phyloP scores from a whole-genome alignment of 1,284 basidiomycete species.

The Rhodotorula sp. region DNA sequence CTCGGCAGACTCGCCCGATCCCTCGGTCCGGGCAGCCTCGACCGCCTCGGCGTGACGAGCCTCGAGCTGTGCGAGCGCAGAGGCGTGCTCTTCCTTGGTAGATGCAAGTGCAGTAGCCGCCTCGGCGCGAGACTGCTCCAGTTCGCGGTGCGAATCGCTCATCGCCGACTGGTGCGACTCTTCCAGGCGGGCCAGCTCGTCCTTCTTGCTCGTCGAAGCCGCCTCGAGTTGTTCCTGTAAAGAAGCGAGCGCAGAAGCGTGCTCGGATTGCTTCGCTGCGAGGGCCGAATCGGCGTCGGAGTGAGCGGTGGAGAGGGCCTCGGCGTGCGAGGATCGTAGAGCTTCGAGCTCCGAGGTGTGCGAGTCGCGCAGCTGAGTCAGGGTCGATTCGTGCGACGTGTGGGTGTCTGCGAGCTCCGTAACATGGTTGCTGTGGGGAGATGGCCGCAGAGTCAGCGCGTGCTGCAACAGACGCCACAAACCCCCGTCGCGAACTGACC shows the following conservation, averaged over 20 bases:
- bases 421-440: neutral
- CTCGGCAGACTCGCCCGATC: constrained; percentile 9
- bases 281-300: neutral
- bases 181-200: neutral
- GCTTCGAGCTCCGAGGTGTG: neutral
- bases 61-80: constrained; percentile 49
- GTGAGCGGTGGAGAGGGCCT: neutral
- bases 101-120: neutral
- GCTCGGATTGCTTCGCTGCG: neutral
- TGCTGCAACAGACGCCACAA: neutral
- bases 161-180: neutral
- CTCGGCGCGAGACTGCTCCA: neutral
- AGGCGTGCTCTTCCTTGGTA: neutral
- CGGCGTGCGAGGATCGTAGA: neutral
- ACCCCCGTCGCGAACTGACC: neutral
- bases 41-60: neutral
- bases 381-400: neutral
- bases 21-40: neutral
- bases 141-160: neutral
- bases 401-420: neutral
- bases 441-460: neutral
- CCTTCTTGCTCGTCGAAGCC: too few species aligned
- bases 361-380: constrained; percentile 1
- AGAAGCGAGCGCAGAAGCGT: neutral
- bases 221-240: neutral